Evolutionary conservation across 2,329 filamentous ascomycete species (phyloP), one percentile per base, ranked within the genome.

Genomic region (Calonectria hongkongensis): DNA sequence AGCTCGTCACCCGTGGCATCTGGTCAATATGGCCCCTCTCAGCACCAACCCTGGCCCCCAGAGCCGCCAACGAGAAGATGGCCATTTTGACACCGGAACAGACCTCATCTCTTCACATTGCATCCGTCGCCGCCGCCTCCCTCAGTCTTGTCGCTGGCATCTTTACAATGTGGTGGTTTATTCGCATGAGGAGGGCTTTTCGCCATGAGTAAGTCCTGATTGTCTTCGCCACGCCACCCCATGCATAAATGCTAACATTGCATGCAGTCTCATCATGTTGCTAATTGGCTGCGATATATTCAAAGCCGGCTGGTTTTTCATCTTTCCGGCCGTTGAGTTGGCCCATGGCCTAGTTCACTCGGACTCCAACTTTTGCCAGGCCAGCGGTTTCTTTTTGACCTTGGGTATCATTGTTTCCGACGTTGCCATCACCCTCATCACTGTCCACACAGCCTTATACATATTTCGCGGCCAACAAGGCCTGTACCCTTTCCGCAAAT

Each of bases 281-380:
- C 86, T 96, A 16, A 92, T 96, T 58, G 88, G 92, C 73, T 93
- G 92, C 76, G 93, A 95, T 82, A 89, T 94, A 80, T 89, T 92
- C 83, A 94, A 94, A 82, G 89, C 92, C 3, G 80, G 91, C 2
- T 94, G 92, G 89, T 91, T 93, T 73, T 87, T 95, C 73, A 82
- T 94, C 50, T 93, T 92, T 75, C 89, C 93, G 0, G 84, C 91
- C 2, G 88, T 91, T 25, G 89, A 89, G 25, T 88, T 95, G 41
- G 81, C 83, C 1, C 81, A 82, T 5, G 90, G 91, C 2, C 85
- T 83, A 0, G 84, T 94, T 67, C 68, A 77, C 12, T 90, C 88
- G 30, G 75, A 82, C 1, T 90, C 90, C 3, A 81, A 82, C 1
- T 92, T 94, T 75, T 95, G 93, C 80, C 92, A 95, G 83, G 85